Evolutionary conservation across 1,284 basidiomycete genomes (phyloP).

Genomic region (Entoloma clypeatum): DNA sequence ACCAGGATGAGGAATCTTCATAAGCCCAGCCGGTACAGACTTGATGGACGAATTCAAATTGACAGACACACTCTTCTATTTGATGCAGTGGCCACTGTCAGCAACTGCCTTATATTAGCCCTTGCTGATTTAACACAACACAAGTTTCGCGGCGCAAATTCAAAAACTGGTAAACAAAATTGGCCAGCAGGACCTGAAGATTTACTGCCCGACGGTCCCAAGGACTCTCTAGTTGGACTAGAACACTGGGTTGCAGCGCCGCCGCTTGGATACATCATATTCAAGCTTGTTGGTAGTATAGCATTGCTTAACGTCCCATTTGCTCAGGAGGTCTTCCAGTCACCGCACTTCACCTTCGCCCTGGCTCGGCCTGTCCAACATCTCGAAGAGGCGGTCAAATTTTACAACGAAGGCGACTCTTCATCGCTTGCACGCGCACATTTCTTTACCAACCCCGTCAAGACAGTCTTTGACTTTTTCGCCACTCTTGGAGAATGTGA

Average conservation of each 20-base stretch:
- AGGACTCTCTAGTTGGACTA: slow-evolving; percentile 12
- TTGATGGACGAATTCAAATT: slow-evolving; percentile 5
- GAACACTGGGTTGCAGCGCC: slow-evolving; percentile 1
- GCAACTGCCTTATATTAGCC: slow-evolving; percentile 8
- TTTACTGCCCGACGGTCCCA: slow-evolving; percentile 15
- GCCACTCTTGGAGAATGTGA: not conserved
- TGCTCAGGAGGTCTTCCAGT: slow-evolving; percentile 10
- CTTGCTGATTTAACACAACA: slow-evolving; percentile 14
- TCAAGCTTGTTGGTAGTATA: not conserved
- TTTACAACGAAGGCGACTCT: not conserved
- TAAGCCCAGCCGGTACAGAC: not conserved
- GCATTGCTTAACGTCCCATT: slow-evolving; percentile 2
- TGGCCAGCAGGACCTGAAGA: slow-evolving; percentile 18
- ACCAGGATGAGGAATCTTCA: not conserved
- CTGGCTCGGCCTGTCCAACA: slow-evolving; percentile 9
- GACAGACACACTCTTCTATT: slow-evolving; percentile 1
- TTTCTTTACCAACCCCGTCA: not conserved
- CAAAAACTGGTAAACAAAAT: slow-evolving; percentile 5
- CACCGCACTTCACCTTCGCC: slow-evolving; percentile 5
- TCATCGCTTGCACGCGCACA: not conserved
- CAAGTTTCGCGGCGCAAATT: slow-evolving; percentile 12
- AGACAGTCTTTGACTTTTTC: not conserved
- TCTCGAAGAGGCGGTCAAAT: slow-evolving; percentile 7
- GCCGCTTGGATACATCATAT: not conserved
- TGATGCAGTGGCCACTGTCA: slow-evolving; percentile 11